These are phyloP conservation scores for Starmerella kuoi DNA, from an alignment of 805 yeast genomes.

Conservation along the genomic window DNA sequence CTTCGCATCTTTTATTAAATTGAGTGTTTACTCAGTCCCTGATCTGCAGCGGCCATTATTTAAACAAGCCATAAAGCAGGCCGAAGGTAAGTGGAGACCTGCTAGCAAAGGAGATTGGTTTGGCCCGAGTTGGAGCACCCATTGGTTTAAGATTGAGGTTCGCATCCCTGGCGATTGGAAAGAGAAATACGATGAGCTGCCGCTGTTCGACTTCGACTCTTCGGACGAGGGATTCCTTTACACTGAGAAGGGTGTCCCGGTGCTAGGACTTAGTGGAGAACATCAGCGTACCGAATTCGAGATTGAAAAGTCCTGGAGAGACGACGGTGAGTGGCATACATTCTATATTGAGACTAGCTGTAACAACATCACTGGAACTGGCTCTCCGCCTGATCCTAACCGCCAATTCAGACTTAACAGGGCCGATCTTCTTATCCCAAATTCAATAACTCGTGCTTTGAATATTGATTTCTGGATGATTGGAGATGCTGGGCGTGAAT, in stretches of 20 bases:
- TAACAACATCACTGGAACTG: slow-evolving; percentile 86
- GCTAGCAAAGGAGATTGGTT: slow-evolving; percentile 52
- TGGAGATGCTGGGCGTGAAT: slow-evolving; percentile 83
- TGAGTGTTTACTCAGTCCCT: slow-evolving; percentile 64
- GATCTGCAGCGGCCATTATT: slow-evolving; percentile 54
- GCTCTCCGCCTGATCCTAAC: slow-evolving; percentile 59
- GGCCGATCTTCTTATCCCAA: slow-evolving; percentile 75
- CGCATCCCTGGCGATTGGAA: slow-evolving; percentile 53
- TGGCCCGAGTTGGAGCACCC: slow-evolving; percentile 96
- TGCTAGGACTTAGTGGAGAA: slow-evolving; percentile 79
- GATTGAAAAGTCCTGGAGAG: slow-evolving; percentile 44
- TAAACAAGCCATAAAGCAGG: slow-evolving; percentile 43
- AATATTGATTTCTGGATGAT: slow-evolving; percentile 76
- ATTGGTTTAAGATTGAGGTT: slow-evolving; percentile 70
- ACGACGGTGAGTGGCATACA: slow-evolving; percentile 40
- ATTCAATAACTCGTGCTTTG: slow-evolving; percentile 65
- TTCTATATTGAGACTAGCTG: slow-evolving; percentile 85
- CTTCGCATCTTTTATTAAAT: slow-evolving; percentile 38
- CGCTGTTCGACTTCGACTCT: slow-evolving; percentile 73
- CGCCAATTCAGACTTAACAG: slow-evolving; percentile 51
- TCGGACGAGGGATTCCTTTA: slow-evolving; percentile 77
- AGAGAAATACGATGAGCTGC: slow-evolving; percentile 38
- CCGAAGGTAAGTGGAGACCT: slow-evolving; percentile 30
- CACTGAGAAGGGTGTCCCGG: slow-evolving; percentile 49
- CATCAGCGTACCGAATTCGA: slow-evolving; percentile 58